Evolutionary conservation across 2,329 filamentous ascomycete genomes (phyloP), one percentile per base, ranked within the genome.

Genomic region (Fusarium sp.): DNA sequence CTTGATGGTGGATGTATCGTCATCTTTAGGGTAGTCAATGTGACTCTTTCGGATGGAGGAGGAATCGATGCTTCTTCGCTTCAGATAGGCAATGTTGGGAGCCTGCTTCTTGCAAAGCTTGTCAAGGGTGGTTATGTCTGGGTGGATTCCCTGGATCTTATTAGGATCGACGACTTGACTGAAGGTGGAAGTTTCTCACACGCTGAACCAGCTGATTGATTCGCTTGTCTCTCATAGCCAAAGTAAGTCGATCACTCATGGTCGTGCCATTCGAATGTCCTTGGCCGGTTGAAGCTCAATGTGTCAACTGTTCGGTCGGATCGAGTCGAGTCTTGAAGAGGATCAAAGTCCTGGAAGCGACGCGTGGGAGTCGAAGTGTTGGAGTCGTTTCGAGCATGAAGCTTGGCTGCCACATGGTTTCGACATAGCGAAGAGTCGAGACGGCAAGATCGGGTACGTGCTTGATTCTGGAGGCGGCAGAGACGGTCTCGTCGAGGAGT

Each of bases 301-400:
- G 94, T 93, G 80, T 98, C 96, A 27, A 79, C 90, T 1, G 94
- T 98, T 65, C 91, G 90, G 80, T 98, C 96, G 2, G 95, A 98
- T 44, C 93, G 91, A 66, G 90, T 91, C 38, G 95, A 97, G 78
- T 97, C 94, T 71, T 92, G 88, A 36, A 87, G 78, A 20, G 87
- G 77, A 27, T 87, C 88, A 51, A 89, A 87, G 40, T 92, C 90
- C 62, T 91, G 89, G 72, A 92, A 89, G 67, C 92, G 91, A 62
- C 94, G 92, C 73, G 91, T 92, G 4, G 96, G 94, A 0, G 95
- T 97, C 4, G 93, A 92, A 8, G 90, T 88, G 71, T 93, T 94
- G 1, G 94, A 95, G 72, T 91, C 92, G 46, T 90, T 91, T 49
- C 87, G 85, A 20, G 81, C 81, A 63, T 87, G 87, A 59, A 84